These are phyloP conservation scores for Geotrichum reessii DNA, from an alignment of 1,139 yeast genomes.

Conservation along the genomic window DNA sequence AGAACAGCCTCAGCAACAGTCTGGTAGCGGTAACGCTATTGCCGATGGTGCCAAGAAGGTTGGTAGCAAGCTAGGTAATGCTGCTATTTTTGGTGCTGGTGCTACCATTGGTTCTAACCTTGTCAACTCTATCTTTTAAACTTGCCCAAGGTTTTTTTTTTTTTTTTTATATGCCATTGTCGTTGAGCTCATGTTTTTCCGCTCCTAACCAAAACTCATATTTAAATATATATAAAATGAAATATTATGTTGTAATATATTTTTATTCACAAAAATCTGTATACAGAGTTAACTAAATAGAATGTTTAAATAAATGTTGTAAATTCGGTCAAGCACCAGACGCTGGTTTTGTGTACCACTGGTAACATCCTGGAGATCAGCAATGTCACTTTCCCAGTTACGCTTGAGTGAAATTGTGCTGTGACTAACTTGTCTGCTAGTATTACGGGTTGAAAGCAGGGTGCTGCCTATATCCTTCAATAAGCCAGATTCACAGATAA, in stretches of 20 bases:
- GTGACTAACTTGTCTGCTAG: conserved; percentile 18
- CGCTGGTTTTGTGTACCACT: conserved; percentile 7
- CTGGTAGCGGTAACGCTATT: conserved; percentile 19
- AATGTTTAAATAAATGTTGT: conserved; percentile 10
- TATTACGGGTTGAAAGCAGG: conserved; percentile 12
- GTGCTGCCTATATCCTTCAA: conserved; percentile 16
- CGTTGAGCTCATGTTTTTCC: background rate
- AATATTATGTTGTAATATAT: too few relatives aligned
- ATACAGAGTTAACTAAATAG: background rate
- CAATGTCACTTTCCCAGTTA: conserved; percentile 1
- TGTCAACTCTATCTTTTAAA: conserved; percentile 72
- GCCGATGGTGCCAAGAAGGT: conserved; percentile 52
- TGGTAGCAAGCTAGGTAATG: conserved; percentile 83
- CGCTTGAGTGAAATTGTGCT: conserved; percentile 11
- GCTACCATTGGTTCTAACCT: conserved; percentile 87
- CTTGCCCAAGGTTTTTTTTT: background rate
- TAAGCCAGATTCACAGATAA: conserved; percentile 25
- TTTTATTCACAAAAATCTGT: background rate
- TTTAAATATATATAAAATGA: background rate
- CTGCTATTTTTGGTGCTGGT: conserved; percentile 95
- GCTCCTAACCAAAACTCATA: background rate
- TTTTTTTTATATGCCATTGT: too few relatives aligned
- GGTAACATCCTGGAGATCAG: background rate
- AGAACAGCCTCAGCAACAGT: conserved; percentile 18
- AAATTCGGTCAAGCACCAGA: conserved; percentile 11